These are phyloP conservation scores for Magnolia sinica DNA, from an alignment of 164 flowering plant species.

Conservation along the genomic window DNA sequence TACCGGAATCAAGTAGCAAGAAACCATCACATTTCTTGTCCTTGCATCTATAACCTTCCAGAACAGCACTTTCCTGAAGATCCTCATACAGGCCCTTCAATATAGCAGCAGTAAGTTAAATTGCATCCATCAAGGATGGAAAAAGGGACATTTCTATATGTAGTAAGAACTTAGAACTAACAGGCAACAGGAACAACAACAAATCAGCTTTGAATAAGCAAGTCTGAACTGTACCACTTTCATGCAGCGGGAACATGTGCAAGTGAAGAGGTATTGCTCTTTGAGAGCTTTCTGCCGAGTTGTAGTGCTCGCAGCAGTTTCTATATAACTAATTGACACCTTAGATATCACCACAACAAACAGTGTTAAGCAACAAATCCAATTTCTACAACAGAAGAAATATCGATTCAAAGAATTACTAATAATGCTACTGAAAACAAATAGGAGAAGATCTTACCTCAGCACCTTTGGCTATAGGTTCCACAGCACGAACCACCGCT, in stretches of 20 bases:
- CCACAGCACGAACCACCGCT: slow-evolving; percentile 84
- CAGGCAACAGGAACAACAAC: neutral
- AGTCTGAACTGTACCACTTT: slow-evolving; percentile 47
- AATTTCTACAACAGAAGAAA: neutral
- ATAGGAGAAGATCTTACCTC: slow-evolving; percentile 53
- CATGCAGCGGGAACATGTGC: slow-evolving; percentile 72
- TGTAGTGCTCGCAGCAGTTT: slow-evolving; percentile 89
- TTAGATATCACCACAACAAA: slow-evolving; percentile 22
- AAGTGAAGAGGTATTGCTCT: slow-evolving; percentile 80
- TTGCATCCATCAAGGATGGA: slow-evolving; percentile 4
- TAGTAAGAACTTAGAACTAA: neutral
- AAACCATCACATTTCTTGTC: slow-evolving; percentile 60
- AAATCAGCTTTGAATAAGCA: neutral
- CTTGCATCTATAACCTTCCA: slow-evolving; percentile 89
- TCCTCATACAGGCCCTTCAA: slow-evolving; percentile 72
- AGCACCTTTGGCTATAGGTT: slow-evolving; percentile 62
- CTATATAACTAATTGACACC: slow-evolving; percentile 88
- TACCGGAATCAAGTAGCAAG: slow-evolving; percentile 81
- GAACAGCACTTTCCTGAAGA: slow-evolving; percentile 72
- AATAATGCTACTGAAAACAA: neutral
- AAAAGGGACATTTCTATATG: neutral
- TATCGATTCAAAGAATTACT: neutral
- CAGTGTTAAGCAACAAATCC: slow-evolving; percentile 3
- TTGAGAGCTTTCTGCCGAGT: slow-evolving; percentile 79
- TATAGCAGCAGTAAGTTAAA: slow-evolving; percentile 13